A percentile compares a stretch with the other conserved stretches of the same genome.
Conservation (phyloP, 2,329 filamentous ascomycete species). For the Sarocladiaceae sp. region DNA sequence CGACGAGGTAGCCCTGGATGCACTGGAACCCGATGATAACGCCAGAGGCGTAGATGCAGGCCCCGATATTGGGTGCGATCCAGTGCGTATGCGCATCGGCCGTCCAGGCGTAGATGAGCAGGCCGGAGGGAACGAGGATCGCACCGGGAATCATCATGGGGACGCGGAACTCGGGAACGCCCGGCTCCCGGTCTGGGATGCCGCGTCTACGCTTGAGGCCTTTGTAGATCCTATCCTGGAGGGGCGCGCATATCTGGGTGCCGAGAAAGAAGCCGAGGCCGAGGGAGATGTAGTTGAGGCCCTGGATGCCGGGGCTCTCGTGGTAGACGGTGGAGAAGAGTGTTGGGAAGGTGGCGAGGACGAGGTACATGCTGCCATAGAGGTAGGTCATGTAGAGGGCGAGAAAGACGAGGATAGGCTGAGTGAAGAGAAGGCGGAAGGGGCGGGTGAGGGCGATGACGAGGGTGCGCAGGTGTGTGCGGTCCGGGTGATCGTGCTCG, state of each 20-base stretch:
- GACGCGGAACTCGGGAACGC: constrained; percentile 36
- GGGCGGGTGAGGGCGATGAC: constrained; percentile 59
- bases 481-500: constrained; percentile 28
- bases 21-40: constrained; percentile 47
- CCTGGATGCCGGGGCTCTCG: constrained; percentile 46
- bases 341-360: constrained; percentile 40
- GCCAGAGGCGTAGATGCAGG: constrained; percentile 29
- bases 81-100: constrained; percentile 36
- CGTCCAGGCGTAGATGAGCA: constrained; percentile 41
- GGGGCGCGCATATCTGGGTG: constrained; percentile 31
- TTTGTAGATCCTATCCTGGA: constrained; percentile 37
- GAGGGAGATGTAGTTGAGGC: constrained; percentile 24
- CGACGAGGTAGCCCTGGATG: constrained; percentile 40
- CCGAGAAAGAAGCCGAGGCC: constrained; percentile 22
- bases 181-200: constrained; percentile 24
- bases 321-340: constrained; percentile 53
- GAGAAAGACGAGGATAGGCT: constrained; percentile 58
- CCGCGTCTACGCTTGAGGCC: constrained; percentile 29
- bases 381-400: constrained; percentile 59
- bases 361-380: constrained; percentile 55
- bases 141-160: constrained; percentile 34
- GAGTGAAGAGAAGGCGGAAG: constrained; percentile 51
- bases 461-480: constrained; percentile 18
- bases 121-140: constrained; percentile 33
- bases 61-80: constrained; percentile 40